Evolutionary conservation across 169 alveolate species (phyloP).

Genomic region (Plasmodium chabaudi): DNA sequence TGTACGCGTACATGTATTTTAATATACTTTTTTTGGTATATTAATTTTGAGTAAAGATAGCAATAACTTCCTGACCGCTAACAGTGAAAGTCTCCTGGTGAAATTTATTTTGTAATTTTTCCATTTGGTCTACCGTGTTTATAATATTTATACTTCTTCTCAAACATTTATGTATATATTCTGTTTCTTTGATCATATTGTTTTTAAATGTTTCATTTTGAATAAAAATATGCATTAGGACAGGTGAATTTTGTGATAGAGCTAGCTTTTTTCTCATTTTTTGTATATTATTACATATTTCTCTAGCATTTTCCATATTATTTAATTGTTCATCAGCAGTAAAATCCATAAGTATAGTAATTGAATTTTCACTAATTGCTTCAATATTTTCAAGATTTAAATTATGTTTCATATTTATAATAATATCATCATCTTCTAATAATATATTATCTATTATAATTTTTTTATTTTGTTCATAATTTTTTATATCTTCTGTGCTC

Average conservation of each 20-base stretch:
- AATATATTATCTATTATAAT: conserved; percentile 83
- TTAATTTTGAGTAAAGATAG: conserved; percentile 26
- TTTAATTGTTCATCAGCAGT: conserved; percentile 84
- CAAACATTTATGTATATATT: conserved; percentile 40
- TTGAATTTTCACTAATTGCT: conserved; percentile 80
- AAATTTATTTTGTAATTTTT: conserved; percentile 1
- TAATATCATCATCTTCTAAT: conserved; percentile 85
- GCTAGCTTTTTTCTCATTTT: conserved; percentile 83
- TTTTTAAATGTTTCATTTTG: conserved; percentile 4
- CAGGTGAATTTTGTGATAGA: conserved; percentile 41
- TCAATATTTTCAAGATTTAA: conserved; percentile 77
- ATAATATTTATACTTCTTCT: conserved; percentile 22
- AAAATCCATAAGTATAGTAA: conserved; percentile 83
- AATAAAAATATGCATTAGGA: conserved; percentile 33
- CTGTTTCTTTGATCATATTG: conserved; percentile 32
- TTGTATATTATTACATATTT: conserved; percentile 86
- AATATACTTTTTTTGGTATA: too few relatives aligned
- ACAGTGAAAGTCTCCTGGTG: conserved; percentile 30
- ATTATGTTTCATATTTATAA: conserved; percentile 81
- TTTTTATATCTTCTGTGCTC: conserved; percentile 69
- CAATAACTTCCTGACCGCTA: conserved; percentile 5
- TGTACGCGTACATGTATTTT: too few relatives aligned
- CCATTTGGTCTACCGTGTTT: not conserved
- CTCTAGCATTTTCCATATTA: conserved; percentile 85
- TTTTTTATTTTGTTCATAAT: conserved; percentile 63